Evolutionary conservation across 2,329 filamentous ascomycete species (phyloP), one percentile per base, ranked within the genome.

Genomic region (Talaromyces sp.): DNA sequence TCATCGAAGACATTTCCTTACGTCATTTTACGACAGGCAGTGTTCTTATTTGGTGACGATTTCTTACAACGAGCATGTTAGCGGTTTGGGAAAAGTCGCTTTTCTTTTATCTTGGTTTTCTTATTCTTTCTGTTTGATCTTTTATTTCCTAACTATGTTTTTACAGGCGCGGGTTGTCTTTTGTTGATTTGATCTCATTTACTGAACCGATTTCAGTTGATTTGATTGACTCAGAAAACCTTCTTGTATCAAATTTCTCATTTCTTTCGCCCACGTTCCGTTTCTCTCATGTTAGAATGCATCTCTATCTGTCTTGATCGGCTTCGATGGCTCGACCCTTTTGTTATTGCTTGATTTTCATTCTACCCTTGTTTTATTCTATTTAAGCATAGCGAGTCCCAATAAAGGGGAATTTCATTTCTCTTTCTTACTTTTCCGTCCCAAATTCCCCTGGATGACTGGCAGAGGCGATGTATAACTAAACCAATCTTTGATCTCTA

Each of bases 71-170:
- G 39, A 64, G 75, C 75, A 77, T 78, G 72, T 75, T 76, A 77
- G 76, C 75, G 75, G 75, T 78, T 77, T 52, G 62, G 73, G 75
- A 77, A 78, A 78, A 78, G 73, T 77, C 72, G 68, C 66, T 66
- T 69, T 35, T 63, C 22, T 22, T 72, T 66, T 73, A 37, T 37
- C 35, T 31, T 31, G 27, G 27, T 31, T 31, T 6, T 72, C 72
- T 71, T 70, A 65, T 71, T 69, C 67, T 70, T 58, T 67, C 22
- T 50, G 19, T 64, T 65, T 73, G 70, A 69, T 67, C 70, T 69
- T 68, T 70, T 43, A 67, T 67, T 35, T 43, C 19, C 62, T 67
- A 31, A 31, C 27, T 7, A 41, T 65, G 50, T 31, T 35, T 60
- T 66, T 70, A 58, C 68, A 69, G 70, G 68, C 62, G 67, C 52